These are phyloP conservation scores for Suillus brevipes DNA, from an alignment of 768 basidiomycete genomes.

Conservation along the genomic window DNA sequence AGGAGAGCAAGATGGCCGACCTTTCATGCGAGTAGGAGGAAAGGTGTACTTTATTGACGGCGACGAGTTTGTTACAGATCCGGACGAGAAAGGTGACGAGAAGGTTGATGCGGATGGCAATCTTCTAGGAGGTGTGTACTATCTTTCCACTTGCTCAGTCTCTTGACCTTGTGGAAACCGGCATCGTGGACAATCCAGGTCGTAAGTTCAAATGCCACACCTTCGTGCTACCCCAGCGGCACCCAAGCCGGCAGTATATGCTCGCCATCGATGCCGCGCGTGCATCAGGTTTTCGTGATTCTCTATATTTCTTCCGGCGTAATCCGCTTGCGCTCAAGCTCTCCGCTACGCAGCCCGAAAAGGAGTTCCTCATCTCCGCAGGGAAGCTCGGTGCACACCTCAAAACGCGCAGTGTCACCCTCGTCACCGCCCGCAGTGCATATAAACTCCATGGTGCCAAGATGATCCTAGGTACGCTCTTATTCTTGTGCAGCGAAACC, in stretches of 20 bases:
- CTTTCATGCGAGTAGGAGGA: conserved; percentile 73
- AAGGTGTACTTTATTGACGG: conserved; percentile 77
- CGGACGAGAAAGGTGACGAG: conserved; percentile 84
- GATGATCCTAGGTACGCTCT: conserved; percentile 72
- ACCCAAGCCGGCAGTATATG: conserved; percentile 86
- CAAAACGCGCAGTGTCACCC: conserved; percentile 88
- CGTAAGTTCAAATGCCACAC: conserved; percentile 87
- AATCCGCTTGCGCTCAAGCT: conserved; percentile 90
- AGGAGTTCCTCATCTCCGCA: conserved; percentile 85
- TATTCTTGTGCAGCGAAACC: neutral
- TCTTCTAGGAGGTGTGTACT: conserved; percentile 72
- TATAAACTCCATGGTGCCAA: conserved; percentile 95
- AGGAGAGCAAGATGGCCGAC: conserved; percentile 50
- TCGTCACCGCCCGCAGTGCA: conserved; percentile 88
- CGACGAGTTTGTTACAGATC: conserved; percentile 84
- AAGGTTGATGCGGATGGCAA: conserved; percentile 89
- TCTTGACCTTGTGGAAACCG: neutral
- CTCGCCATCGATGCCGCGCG: conserved; percentile 97
- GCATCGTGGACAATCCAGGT: conserved; percentile 43
- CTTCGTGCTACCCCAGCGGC: conserved; percentile 82
- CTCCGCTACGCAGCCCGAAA: conserved; percentile 85
- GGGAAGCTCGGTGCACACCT: conserved; percentile 90
- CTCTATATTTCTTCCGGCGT: conserved; percentile 95
- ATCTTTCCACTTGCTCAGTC: conserved; percentile 3
- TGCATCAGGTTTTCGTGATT: conserved; percentile 94